phyloP scores from a whole-genome alignment of 331 rosid genomes.

The Erythrophleum ivorense region DNA sequence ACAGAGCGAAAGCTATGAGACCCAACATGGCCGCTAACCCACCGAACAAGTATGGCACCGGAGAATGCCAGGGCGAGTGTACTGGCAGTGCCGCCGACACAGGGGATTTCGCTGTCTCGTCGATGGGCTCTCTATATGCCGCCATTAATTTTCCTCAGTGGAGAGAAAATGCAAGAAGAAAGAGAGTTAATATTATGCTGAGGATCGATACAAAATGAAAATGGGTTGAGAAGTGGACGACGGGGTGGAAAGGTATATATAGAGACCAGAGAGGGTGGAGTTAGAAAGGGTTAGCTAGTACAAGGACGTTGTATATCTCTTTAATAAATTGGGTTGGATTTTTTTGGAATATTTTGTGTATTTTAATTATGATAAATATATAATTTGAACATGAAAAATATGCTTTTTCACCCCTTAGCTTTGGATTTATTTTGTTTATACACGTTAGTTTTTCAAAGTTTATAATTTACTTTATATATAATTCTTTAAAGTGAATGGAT shows the following conservation, averaged over 20 bases:
- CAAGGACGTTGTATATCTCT: background rate
- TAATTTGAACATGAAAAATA: no score
- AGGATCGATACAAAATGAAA: background rate
- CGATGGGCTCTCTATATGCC: conserved; percentile 62
- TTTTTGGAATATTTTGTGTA: background rate
- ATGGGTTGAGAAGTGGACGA: conserved; percentile 6
- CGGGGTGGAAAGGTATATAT: conserved; percentile 15
- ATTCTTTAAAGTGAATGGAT: no score
- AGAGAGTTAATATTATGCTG: background rate
- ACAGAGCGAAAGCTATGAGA: conserved; percentile 91
- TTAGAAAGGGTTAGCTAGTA: background rate
- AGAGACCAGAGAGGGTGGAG: background rate
- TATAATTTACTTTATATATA: no score
- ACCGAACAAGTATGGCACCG: conserved; percentile 89
- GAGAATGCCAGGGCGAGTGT: conserved; percentile 96
- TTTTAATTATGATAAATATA: background rate
- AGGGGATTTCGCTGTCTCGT: conserved; percentile 50
- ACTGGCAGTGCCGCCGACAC: conserved; percentile 40
- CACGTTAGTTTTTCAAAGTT: no score
- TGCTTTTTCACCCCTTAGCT: no score
- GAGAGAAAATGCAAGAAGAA: background rate
- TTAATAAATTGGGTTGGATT: background rate
- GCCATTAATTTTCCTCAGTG: conserved; percentile 45
- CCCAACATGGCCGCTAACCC: conserved; percentile 96
- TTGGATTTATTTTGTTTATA: no score